A percentile compares a stretch with the other conserved stretches of the same genome.
These are phyloP conservation scores for Pythium sp. DNA, from an alignment of 352 stramenopile species.

Conservation along the genomic window DNA sequence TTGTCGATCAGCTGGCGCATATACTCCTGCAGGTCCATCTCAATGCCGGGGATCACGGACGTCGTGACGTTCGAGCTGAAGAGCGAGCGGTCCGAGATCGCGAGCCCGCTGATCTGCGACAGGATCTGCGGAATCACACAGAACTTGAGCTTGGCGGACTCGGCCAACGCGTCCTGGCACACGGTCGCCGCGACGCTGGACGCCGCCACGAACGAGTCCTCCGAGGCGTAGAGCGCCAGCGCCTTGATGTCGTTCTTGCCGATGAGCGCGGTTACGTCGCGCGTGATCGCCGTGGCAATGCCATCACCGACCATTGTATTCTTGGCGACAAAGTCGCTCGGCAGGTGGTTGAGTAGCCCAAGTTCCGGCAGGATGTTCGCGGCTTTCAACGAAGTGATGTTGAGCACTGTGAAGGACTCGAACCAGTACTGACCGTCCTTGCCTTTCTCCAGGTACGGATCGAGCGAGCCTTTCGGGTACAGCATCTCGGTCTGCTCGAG, in stretches of 20 bases:
- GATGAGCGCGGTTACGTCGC: background rate
- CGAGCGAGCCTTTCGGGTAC: background rate
- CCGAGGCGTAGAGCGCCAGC: background rate
- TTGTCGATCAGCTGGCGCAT: slow-evolving; percentile 5
- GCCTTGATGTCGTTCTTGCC: slow-evolving; percentile 7
- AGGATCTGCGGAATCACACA: slow-evolving; percentile 6
- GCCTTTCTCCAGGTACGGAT: slow-evolving; percentile 7
- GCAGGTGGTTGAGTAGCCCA: background rate
- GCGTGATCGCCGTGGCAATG: slow-evolving; percentile 6
- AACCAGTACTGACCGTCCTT: slow-evolving; percentile 2
- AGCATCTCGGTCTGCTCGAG: slow-evolving; percentile 3
- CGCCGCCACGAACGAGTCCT: slow-evolving; percentile 2
- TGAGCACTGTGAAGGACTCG: slow-evolving; percentile 2
- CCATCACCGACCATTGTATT: slow-evolving; percentile 6
- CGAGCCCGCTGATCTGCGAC: slow-evolving; percentile 5
- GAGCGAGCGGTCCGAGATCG: slow-evolving; percentile 1
- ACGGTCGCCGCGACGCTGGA: background rate
- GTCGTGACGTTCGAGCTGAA: slow-evolving; percentile 4
- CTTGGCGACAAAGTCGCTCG: slow-evolving; percentile 1
- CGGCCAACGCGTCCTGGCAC: background rate
- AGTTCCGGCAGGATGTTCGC: slow-evolving; percentile 2
- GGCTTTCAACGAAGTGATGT: slow-evolving; percentile 1
- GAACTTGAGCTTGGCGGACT: background rate
- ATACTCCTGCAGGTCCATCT: slow-evolving; percentile 5
- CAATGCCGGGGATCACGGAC: slow-evolving; percentile 3